Evolutionary conservation across 331 rosid species (phyloP).

Genomic region (Arachis monticola): DNA sequence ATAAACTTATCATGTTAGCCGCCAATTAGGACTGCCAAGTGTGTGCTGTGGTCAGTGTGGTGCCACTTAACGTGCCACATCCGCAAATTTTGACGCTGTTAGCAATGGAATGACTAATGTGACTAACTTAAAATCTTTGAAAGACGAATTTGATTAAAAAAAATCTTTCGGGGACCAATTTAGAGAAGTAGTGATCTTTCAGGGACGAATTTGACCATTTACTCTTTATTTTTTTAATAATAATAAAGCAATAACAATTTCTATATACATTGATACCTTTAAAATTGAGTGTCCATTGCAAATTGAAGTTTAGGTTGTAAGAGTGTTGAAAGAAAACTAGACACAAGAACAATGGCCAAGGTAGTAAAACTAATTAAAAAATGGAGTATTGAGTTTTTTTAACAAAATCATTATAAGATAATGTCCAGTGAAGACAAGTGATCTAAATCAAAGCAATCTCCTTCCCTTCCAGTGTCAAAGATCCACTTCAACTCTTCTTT

Average conservation of each 20-base stretch:
- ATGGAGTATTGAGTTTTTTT: not conserved
- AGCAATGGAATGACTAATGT: too few species aligned
- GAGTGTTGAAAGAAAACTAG: constrained; percentile 21
- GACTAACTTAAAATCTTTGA: too few species aligned
- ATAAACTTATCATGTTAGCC: too few species aligned
- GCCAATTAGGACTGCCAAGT: too few species aligned
- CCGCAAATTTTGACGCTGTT: too few species aligned
- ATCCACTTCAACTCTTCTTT: constrained; percentile 8
- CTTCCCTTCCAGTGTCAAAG: not conserved
- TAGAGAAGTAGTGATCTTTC: too few species aligned
- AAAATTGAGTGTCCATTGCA: constrained; percentile 17
- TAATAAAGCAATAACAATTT: not conserved
- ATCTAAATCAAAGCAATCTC: constrained; percentile 23
- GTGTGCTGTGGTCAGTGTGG: too few species aligned
- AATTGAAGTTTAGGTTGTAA: constrained; percentile 10
- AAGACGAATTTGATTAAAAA: too few species aligned
- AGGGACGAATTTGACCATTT: too few species aligned
- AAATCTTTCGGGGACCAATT: too few species aligned
- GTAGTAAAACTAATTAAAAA: constrained; percentile 20
- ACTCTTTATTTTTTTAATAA: too few species aligned
- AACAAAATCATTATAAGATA: constrained; percentile 4
- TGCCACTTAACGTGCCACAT: too few species aligned
- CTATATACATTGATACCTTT: constrained; percentile 3
- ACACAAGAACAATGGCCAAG: constrained; percentile 18
- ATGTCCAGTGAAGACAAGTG: constrained; percentile 12